Evolutionary conservation across 2,329 filamentous ascomycete genomes (phyloP), one percentile per base, ranked within the genome.

Genomic region (Arthrobotrys sphaeroides): DNA sequence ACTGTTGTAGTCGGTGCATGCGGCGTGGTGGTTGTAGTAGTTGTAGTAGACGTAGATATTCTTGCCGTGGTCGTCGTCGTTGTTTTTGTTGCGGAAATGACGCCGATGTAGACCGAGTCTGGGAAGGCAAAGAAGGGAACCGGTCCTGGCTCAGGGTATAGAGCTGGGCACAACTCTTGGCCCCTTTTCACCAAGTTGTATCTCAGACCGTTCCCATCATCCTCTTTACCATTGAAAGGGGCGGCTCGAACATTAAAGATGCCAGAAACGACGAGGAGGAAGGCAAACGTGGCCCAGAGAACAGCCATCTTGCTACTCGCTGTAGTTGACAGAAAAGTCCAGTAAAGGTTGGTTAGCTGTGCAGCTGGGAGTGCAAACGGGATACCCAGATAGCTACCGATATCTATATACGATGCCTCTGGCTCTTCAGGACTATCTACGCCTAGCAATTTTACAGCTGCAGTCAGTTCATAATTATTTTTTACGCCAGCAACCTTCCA

Each of bases 41-140:
- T n/a, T n/a, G n/a, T 4, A 9, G 47, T 2, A 4, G 47, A 16
- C 24, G 47, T 49, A 5, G 43, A 13, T 40, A n/a, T 33, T 20
- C 24, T 51, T 24, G 42, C 36, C 3, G 18, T 33, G 3, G 9
- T 28, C 3, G 61, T n/a, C 5, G 10, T 42, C 28, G 43, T 53
- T 38, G 55, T 45, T 22, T 13, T 55, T 24, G 66, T 45, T 7
- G 55, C 18, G 0, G 45, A 33, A 3, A 31, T 16, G 10, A 70
- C 16, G 40, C n/a, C 55, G 20, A 64, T 36, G 18, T 43, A 55
- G n/a, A 70, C 66, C 1, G 55, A 62, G 5, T 70, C 20, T 6
- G 66, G 66, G 18, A 70, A 70, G 12, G 36, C 57, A 20, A 70
- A 70, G 36, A 62, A 70, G 5, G 57, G 66, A 18, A 70, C 45